Conservation (phyloP, 2,329 filamentous ascomycete species). For the Coleophoma cylindrospora region DNA sequence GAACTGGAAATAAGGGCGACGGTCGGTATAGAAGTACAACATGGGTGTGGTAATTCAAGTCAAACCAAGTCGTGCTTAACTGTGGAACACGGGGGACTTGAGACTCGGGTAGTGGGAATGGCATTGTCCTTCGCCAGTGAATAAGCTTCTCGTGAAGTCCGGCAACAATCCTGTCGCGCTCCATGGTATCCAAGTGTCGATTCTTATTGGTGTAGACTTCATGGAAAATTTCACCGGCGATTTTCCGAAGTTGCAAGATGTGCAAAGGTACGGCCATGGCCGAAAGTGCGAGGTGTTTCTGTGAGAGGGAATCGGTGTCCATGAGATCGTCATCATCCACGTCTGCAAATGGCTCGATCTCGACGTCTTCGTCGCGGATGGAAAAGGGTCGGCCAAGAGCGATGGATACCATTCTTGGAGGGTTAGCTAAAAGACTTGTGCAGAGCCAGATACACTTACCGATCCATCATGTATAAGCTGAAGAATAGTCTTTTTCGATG, state of each 20-base stretch:
- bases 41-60: conserved; percentile 43
- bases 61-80: conserved; percentile 38
- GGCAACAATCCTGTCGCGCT: conserved; percentile 28
- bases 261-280: conserved; percentile 35
- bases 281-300: conserved; percentile 26
- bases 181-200: conserved; percentile 10
- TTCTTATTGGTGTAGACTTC: conserved; percentile 30
- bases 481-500: conserved; percentile 39
- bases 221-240: conserved; percentile 34
- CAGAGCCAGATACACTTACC: conserved; percentile 13
- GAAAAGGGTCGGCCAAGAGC: conserved; percentile 39
- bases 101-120: conserved; percentile 35
- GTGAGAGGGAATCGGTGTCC: conserved; percentile 15
- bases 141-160: conserved; percentile 35
- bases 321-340: conserved; percentile 30
- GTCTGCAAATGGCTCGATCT: conserved; percentile 32
- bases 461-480: conserved; percentile 45
- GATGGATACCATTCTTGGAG: conserved; percentile 34
- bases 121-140: conserved; percentile 38
- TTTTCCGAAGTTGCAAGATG: conserved; percentile 33
- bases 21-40: conserved; percentile 39
- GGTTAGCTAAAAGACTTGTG: conserved; percentile 1
- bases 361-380: conserved; percentile 40
- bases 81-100: conserved; percentile 34
- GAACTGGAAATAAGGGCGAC: conserved; percentile 33